phyloP scores from a whole-genome alignment of 805 yeast genomes.

The Kuraishia molischiana region DNA sequence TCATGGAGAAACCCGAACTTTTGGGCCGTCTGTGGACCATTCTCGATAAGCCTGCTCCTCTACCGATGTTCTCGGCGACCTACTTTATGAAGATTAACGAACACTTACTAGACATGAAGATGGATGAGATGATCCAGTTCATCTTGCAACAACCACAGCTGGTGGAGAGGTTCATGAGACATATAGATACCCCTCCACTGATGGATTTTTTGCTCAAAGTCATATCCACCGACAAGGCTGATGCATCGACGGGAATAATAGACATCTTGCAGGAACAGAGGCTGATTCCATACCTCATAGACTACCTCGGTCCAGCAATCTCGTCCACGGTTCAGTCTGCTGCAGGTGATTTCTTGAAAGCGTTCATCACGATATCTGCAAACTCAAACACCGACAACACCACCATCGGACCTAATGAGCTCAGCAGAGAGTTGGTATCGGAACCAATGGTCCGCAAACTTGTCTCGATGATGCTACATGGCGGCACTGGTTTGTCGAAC shows the following conservation, averaged over 20 bases:
- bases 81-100: constrained; percentile 90
- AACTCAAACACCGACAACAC: constrained; percentile 86
- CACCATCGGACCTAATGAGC: constrained; percentile 91
- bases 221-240: constrained; percentile 88
- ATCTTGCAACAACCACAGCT: constrained; percentile 58
- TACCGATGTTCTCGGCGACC: constrained; percentile 71
- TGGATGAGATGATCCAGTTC: constrained; percentile 68
- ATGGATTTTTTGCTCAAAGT: constrained; percentile 89
- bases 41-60: constrained; percentile 56
- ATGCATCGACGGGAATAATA: constrained; percentile 78
- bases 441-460: constrained; percentile 55
- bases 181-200: constrained; percentile 86
- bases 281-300: constrained; percentile 63
- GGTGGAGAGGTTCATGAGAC: constrained; percentile 73
- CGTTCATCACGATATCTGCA: constrained; percentile 88
- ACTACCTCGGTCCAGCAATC: constrained; percentile 57
- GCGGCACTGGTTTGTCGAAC: constrained; percentile 84
- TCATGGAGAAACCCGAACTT: constrained; percentile 63
- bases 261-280: constrained; percentile 64
- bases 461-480: constrained; percentile 67
- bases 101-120: constrained; percentile 79
- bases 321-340: constrained; percentile 78
- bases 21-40: constrained; percentile 72
- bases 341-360: constrained; percentile 91
- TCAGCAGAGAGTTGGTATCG: constrained; percentile 84